phyloP scores from a whole-genome alignment of 176 grass and related monocot genomes.

The Sorghum bicolor region Sorghum_bicolor_NCBIv3 NC_012873.2:20671501-20672000 shows the following conservation, averaged over 20 bases:
- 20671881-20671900: no score
- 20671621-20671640: constrained; percentile 31
- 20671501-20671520: no score
- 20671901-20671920: no score
- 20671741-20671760: not conserved
- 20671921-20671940: not conserved
- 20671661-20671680: constrained; percentile 47
- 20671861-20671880: no score
- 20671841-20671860: no score
- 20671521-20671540: not conserved
- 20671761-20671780: not conserved
- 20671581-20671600: not conserved
- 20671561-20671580: not conserved
- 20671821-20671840: no score
- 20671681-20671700: not conserved
- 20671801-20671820: no score
- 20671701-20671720: constrained; percentile 40
- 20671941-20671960: not conserved
- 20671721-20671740: not conserved
- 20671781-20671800: no score
- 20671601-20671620: constrained; percentile 73
- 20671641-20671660: constrained; percentile 62
- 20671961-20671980: constrained; percentile 22
- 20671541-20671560: not conserved
- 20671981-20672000: not conserved